Evolutionary conservation across 768 basidiomycete genomes (phyloP).

Genomic region (Boletus patriciae): DNA sequence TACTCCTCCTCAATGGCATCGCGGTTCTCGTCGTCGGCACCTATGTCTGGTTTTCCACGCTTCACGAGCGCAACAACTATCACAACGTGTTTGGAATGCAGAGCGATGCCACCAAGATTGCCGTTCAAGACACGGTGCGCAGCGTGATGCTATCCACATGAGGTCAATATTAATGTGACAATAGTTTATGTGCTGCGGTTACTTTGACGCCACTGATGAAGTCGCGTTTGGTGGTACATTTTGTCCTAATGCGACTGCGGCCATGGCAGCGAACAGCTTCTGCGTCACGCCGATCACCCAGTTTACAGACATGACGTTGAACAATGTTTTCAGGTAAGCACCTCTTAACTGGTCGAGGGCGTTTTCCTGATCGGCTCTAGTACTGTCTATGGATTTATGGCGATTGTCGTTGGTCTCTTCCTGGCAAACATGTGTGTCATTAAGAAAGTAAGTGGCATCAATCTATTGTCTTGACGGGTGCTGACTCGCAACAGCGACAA

Average conservation of each 20-base stretch:
- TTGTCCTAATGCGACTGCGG: conserved; percentile 47
- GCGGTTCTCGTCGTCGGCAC: conserved; percentile 65
- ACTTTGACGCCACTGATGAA: conserved; percentile 64
- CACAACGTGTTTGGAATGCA: conserved; percentile 53
- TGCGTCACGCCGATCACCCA: conserved; percentile 72
- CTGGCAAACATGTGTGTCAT: conserved; percentile 85
- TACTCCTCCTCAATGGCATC: conserved; percentile 62
- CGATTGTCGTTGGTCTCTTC: conserved; percentile 70
- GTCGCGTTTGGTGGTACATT: conserved; percentile 61
- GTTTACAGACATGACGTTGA: conserved; percentile 70
- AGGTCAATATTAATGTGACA: not conserved
- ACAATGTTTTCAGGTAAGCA: conserved; percentile 78
- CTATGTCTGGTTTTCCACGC: conserved; percentile 79
- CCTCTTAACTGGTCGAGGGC: not conserved
- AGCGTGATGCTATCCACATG: not conserved
- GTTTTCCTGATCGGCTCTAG: conserved; percentile 30
- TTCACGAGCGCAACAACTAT: conserved; percentile 70
- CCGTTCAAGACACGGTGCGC: conserved; percentile 73
- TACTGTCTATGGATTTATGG: conserved; percentile 81
- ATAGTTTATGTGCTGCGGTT: conserved; percentile 85
- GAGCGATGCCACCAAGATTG: conserved; percentile 46
- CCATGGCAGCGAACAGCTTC: conserved; percentile 45
- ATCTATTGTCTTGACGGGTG: not conserved
- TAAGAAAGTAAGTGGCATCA: conserved; percentile 53
- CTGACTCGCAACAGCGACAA: conserved; percentile 52